These are phyloP conservation scores for Torrubiella hemipterigena DNA, from an alignment of 2,329 filamentous ascomycete species.

Conservation along the genomic window DNA sequence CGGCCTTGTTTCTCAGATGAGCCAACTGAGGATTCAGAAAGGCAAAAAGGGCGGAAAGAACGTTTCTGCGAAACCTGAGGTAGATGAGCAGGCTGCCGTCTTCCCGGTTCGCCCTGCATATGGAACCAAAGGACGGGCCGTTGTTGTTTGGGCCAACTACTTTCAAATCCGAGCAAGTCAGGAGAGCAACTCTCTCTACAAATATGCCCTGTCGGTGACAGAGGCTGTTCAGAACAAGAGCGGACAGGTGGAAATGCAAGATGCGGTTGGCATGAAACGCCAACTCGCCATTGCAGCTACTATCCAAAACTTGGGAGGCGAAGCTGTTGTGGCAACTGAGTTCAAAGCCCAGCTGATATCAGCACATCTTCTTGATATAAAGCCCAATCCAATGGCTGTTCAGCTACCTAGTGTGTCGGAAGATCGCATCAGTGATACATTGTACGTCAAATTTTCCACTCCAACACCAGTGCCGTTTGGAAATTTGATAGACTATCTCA, in stretches of 20 bases:
- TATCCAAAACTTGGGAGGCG: conserved; percentile 21
- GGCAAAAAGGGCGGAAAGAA: conserved; percentile 4
- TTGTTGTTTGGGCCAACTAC: conserved; percentile 43
- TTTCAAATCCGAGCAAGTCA: conserved; percentile 33
- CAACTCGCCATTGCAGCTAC: conserved; percentile 26
- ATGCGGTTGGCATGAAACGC: conserved; percentile 31
- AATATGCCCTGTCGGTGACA: conserved; percentile 30
- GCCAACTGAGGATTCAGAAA: conserved; percentile 15
- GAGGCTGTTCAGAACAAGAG: conserved; percentile 11
- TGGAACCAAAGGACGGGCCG: conserved; percentile 27
- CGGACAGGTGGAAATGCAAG: conserved; percentile 8
- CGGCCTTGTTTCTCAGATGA: conserved; percentile 23
- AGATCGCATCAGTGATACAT: conserved; percentile 10
- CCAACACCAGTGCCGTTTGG: conserved; percentile 25
- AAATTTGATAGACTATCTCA: conserved; percentile 31
- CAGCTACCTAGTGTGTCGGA: conserved; percentile 10
- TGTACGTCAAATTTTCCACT: conserved; percentile 28
- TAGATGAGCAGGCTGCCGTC: neutral
- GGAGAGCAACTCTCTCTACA: conserved; percentile 24
- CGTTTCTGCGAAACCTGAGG: conserved; percentile 9
- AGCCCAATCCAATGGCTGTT: conserved; percentile 23
- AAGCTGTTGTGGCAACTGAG: conserved; percentile 29
- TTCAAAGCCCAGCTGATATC: conserved; percentile 38
- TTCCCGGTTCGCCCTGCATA: conserved; percentile 38
- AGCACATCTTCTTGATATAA: conserved; percentile 21